phyloP scores from a whole-genome alignment of 2,329 filamentous ascomycete genomes.

The Penicillium sp. region DNA sequence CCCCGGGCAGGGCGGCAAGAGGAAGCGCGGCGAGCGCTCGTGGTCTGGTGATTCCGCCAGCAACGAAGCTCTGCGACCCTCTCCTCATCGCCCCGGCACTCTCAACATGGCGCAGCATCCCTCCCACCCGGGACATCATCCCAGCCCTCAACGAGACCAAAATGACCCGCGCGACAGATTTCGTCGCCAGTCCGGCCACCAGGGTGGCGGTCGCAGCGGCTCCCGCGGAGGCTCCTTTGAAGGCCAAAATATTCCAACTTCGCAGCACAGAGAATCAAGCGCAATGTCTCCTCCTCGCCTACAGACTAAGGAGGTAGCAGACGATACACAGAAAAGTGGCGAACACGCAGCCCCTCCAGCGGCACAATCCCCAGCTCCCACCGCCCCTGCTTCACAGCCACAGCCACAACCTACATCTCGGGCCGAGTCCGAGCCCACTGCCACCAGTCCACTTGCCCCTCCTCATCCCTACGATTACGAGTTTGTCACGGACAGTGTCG shows the following conservation, averaged over 20 bases:
- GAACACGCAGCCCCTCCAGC: constrained; percentile 14
- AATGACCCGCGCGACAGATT: constrained; percentile 42
- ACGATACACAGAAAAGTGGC: constrained; percentile 34
- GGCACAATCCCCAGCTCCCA: constrained; percentile 26
- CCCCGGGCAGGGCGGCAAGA: constrained; percentile 54
- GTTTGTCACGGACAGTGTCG: constrained; percentile 69
- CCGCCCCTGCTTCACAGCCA: constrained; percentile 17
- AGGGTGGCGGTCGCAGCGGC: constrained; percentile 36
- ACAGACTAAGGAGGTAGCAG: constrained; percentile 31
- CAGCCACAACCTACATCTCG: constrained; percentile 23
- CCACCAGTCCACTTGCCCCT: constrained; percentile 23
- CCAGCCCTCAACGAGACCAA: constrained; percentile 37
- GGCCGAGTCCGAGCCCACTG: constrained; percentile 19
- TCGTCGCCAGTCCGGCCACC: constrained; percentile 41
- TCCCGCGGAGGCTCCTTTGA: constrained; percentile 40
- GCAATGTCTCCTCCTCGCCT: constrained; percentile 35
- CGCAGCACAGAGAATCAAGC: constrained; percentile 24
- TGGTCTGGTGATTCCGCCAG: constrained; percentile 45
- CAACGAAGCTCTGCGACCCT: constrained; percentile 45
- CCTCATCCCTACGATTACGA: constrained; percentile 67
- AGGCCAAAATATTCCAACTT: constrained; percentile 35
- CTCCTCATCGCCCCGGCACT: constrained; percentile 49
- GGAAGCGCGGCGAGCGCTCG: constrained; percentile 53
- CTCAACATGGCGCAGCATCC: constrained; percentile 55
- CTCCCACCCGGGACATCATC: constrained; percentile 40